These are phyloP conservation scores for Rhytidiadelphus loreus DNA, from an alignment of 225 moss, liverwort and hornwort species.

Conservation along the genomic window DNA sequence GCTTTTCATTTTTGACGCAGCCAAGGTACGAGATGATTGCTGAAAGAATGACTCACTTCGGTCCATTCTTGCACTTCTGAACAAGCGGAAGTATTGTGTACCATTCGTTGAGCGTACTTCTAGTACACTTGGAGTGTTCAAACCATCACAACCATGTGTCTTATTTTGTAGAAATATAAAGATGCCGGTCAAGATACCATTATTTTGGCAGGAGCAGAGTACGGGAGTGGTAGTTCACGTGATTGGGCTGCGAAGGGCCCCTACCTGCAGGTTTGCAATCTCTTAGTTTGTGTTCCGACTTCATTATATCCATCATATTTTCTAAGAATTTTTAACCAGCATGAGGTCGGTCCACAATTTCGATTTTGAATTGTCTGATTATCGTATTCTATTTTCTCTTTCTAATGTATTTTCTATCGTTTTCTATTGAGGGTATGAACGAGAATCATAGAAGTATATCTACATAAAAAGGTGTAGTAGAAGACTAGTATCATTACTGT, in stretches of 20 bases:
- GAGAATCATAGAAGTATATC: background rate
- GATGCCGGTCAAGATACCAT: conserved; percentile 77
- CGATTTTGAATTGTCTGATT: background rate
- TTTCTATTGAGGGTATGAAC: background rate
- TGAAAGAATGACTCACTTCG: background rate
- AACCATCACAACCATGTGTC: background rate
- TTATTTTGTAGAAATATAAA: conserved; percentile 57
- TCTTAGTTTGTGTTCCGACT: background rate
- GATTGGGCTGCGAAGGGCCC: conserved; percentile 98
- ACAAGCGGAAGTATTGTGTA: background rate
- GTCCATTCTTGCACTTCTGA: background rate
- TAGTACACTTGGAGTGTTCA: background rate
- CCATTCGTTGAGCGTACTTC: background rate
- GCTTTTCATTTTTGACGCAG: conserved; percentile 68
- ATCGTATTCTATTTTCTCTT: background rate
- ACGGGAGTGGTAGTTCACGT: conserved; percentile 95
- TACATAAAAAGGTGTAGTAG: background rate
- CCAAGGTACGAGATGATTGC: conserved; percentile 34
- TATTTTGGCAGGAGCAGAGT: conserved; percentile 84
- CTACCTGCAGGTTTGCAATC: conserved; percentile 45
- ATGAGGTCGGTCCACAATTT: background rate
- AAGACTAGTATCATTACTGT: background rate
- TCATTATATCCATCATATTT: background rate
- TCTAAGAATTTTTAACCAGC: background rate
- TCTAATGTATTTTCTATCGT: background rate